Base-by-base conservation (phyloP, 805 yeast genomes). In the Schwanniomyces yamadae region DNA sequence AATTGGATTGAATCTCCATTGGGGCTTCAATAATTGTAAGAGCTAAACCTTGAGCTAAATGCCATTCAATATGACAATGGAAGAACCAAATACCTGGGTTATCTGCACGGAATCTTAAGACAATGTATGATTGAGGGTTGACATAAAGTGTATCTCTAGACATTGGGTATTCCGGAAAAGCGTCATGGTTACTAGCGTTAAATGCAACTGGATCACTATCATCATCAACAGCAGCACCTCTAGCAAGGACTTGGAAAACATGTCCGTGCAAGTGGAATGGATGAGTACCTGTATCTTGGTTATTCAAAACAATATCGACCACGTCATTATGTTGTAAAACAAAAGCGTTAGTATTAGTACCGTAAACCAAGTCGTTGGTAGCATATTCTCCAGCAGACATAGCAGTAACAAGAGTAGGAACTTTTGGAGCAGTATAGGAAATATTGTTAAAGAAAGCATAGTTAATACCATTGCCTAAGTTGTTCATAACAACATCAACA, bases 71-170 rank as follows among this genome's bases (percentile, higher is more conserved):
- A 54, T 86, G 95, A 61, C 97, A 89, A 57, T 89, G 97, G 80
- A 89, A 84, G 42, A 84, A 77, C 96, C 96, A 90, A 17, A 88
- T 81, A 39, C 97, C 97, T 3, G 96, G 96, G 52, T 90, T 89
- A 51, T 84, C 78, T 9, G 96, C 88, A 49, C 66, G 73, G 59
- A 87, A 87, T 46, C 96, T 69, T 21, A 80, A 53, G 12, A 82
- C 89, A 33, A 80, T 58, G 55, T 79, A 75, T 2, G 90, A 86
- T 48, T 81, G 79, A 22, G 83, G 77, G 33, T 78, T 75, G 12
- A 87, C 78, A 45, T 73, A 66, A 14, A 78, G 78, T 0, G 91
- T 83, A 54, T 89, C 96, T 59, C 96, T 73, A 32, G 69, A 55
- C 53, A 77, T 55, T 25, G 89, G 95, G 36, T 64, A 59, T 25